Percentiles rank a stretch among this genome's conserved stretches.
Evolutionary conservation across 352 stramenopile genomes (phyloP).

Genomic region (Globisporangium recalcitrans): DNA sequence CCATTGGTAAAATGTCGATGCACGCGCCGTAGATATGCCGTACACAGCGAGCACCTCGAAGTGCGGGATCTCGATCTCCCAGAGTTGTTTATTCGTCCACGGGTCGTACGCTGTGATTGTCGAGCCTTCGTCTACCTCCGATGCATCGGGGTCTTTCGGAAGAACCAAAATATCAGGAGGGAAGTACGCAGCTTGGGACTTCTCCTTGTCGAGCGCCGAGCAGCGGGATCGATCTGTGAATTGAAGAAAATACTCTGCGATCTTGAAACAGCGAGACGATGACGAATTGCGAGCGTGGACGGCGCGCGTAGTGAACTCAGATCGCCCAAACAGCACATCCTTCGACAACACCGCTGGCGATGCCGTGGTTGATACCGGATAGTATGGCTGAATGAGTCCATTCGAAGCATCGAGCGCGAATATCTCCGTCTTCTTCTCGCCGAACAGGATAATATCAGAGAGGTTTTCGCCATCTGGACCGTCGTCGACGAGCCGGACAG

Average conservation of each 20-base stretch:
- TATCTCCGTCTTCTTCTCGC: conserved; percentile 69
- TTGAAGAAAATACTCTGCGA: conserved; percentile 82
- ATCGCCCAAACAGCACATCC: conserved; percentile 64
- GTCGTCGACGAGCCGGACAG: conserved; percentile 44
- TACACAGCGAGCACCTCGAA: conserved; percentile 73
- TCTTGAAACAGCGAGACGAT: conserved; percentile 64
- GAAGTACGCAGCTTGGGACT: conserved; percentile 9
- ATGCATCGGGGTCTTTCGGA: conserved; percentile 44
- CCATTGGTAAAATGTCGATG: conserved; percentile 66
- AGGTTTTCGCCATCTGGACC: conserved; percentile 19
- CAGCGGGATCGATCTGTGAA: conserved; percentile 56
- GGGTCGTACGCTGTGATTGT: conserved; percentile 71
- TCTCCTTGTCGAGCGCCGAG: conserved; percentile 22
- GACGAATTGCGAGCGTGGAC: conserved; percentile 59
- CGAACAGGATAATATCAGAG: conserved; percentile 67
- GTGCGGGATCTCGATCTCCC: conserved; percentile 62
- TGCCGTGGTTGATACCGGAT: conserved; percentile 21
- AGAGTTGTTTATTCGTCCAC: conserved; percentile 62
- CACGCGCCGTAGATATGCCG: conserved; percentile 46
- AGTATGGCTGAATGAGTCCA: conserved; percentile 49
- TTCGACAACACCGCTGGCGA: conserved; percentile 18
- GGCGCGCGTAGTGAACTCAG: conserved; percentile 64
- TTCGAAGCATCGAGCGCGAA: conserved; percentile 64
- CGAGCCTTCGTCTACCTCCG: conserved; percentile 51
- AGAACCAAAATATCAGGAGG: conserved; percentile 54